Evolutionary conservation across 805 yeast species (phyloP), one percentile per base, ranked within the genome.

Genomic region (Jamesozyma hellenica): DNA sequence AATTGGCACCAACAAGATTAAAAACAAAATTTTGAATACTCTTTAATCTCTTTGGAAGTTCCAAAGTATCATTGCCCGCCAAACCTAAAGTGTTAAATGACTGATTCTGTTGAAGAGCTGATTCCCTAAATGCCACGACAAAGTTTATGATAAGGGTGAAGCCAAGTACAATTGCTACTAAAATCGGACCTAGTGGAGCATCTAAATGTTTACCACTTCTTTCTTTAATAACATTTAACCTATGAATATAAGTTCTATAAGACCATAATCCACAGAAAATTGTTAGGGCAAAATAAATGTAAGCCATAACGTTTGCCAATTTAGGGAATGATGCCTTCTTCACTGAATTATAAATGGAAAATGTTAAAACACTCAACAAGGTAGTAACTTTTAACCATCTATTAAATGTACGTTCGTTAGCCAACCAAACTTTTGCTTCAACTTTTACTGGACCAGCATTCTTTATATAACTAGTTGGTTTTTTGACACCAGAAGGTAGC

Each of bases 391-490:
- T 87, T 48, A 92, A 69, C 98, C 98, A 92, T 62, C 94, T 75
- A 68, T 85, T 81, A 66, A 88, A 90, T 3, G 98, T 92, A 61
- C 98, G 81, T 66, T 92, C 98, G 57, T 92, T 92, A 23, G 98
- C 98, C 47, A 92, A 71, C 96, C 97, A 92, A 12, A 92, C 98
- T 58, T 92, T 92, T 25, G 97, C 94, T 66, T 92, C 98, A 42
- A 92, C 88, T 63, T 83, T 87, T 41, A 87, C 75, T 1, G 96
- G 92, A 7, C 96, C 95, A 21, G 88, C 79, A 59, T 87, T 87
- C 55, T 88, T 83, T 51, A 90, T 71, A 63, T 83, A 75, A 26
- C 71, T 67, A 19, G 72, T 75, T 40, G 98, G 98, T 55, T 81
- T 83, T 34, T 70, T 68, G 16, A 90, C 97, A 13, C 97, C 97